These are phyloP conservation scores for Barnettozyma pratensis DNA, from an alignment of 805 yeast genomes.

Conservation along the genomic window DNA sequence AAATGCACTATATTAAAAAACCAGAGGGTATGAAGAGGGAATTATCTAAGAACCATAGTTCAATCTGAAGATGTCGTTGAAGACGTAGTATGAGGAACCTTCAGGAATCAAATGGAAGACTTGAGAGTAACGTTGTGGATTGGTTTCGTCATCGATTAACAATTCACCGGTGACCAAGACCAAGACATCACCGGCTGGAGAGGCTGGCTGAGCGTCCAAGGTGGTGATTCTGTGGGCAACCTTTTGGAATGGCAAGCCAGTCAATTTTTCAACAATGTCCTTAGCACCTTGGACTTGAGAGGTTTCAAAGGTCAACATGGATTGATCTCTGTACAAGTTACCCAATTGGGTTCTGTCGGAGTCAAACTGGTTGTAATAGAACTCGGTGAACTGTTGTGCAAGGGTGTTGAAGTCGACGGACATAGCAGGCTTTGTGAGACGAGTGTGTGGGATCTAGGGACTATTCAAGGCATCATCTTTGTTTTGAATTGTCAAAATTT, in stretches of 20 bases:
- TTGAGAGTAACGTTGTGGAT: conserved; percentile 95
- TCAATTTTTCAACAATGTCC: conserved; percentile 87
- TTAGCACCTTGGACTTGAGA: conserved; percentile 92
- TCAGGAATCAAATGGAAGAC: conserved; percentile 97
- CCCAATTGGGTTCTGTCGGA: conserved; percentile 88
- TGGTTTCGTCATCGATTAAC: conserved; percentile 85
- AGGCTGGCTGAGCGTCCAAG: conserved; percentile 96
- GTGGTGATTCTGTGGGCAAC: conserved; percentile 93
- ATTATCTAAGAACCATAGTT: conserved; percentile 57
- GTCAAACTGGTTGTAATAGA: conserved; percentile 94
- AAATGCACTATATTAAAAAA: background rate
- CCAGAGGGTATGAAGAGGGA: background rate
- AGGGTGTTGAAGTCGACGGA: conserved; percentile 40
- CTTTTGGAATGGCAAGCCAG: conserved; percentile 84
- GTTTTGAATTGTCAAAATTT: too few relatives aligned
- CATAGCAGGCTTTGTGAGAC: background rate
- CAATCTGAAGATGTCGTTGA: conserved; percentile 95
- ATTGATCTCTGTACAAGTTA: conserved; percentile 90
- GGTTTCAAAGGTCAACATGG: conserved; percentile 96
- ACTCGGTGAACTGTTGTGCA: conserved; percentile 81
- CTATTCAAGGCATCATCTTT: too few relatives aligned
- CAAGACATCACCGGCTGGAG: conserved; percentile 85
- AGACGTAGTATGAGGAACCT: conserved; percentile 83
- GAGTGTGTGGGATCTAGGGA: too few relatives aligned
- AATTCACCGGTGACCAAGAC: conserved; percentile 98